These are phyloP conservation scores for Euphorbia celastroides DNA, from an alignment of 441 rosid genomes.

Conservation along the genomic window DNA sequence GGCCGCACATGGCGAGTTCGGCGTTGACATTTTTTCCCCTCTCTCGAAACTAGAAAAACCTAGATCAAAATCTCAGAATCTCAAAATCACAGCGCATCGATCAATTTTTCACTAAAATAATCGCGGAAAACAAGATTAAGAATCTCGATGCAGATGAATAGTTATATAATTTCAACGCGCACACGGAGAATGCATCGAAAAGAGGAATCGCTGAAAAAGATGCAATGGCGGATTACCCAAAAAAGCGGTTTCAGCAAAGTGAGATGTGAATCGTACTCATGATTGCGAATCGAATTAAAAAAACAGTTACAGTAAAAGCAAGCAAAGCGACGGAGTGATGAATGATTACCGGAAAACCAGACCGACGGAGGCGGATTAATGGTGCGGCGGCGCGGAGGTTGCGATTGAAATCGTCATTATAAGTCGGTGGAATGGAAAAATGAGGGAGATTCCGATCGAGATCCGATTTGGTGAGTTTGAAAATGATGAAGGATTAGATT, in stretches of 20 bases:
- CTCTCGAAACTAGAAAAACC: background rate
- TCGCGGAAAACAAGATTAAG: background rate
- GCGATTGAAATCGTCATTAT: background rate
- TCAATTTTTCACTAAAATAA: background rate
- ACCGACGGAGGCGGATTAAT: background rate
- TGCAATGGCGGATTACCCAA: too few species aligned
- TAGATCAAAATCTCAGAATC: background rate
- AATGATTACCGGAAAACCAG: background rate
- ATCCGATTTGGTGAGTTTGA: too few species aligned
- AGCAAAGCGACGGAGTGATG: background rate
- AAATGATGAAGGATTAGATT: too few species aligned
- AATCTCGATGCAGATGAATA: background rate
- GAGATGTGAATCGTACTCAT: background rate
- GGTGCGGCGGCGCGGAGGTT: too few species aligned
- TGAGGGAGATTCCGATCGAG: background rate
- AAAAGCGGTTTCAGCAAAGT: background rate
- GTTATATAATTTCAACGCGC: background rate
- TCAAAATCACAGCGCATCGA: background rate
- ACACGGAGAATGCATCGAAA: conserved; percentile 22
- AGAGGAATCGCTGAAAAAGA: conserved; percentile 15
- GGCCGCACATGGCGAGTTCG: conserved; percentile 90
- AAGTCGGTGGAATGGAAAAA: background rate
- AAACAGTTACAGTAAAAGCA: background rate
- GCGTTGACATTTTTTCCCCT: conserved; percentile 48
- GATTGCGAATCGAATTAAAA: too few species aligned